Conservation (phyloP, 1,284 basidiomycete genomes). For the Rhodotorula sp. region DNA sequence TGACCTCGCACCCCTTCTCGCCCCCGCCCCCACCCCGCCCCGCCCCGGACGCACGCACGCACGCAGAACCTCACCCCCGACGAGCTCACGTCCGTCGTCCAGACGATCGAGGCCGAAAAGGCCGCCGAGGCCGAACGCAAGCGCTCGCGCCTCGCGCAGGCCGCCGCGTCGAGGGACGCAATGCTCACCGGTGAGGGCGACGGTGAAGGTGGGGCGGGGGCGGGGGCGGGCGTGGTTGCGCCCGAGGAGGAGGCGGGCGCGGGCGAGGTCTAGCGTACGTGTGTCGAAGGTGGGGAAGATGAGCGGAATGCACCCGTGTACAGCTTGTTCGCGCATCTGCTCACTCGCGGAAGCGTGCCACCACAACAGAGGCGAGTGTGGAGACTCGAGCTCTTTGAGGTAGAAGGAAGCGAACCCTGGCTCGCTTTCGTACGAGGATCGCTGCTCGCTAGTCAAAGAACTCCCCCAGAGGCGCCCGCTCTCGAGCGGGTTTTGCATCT, state of each 20-base stretch:
- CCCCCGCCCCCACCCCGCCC: too few species aligned
- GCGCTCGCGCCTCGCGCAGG: slow-evolving; percentile 71
- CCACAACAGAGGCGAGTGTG: too few species aligned
- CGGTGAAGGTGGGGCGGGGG: not conserved
- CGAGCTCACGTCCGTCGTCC: slow-evolving; percentile 87
- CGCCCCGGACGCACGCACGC: too few species aligned
- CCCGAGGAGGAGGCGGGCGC: slow-evolving; percentile 33
- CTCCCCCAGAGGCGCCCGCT: too few species aligned
- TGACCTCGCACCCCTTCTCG: not conserved
- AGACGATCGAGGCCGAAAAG: slow-evolving; percentile 91
- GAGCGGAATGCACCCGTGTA: not conserved
- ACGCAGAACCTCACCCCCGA: slow-evolving; percentile 74
- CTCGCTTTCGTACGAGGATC: too few species aligned
- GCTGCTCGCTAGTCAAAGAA: too few species aligned
- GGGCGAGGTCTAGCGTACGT: slow-evolving; percentile 7
- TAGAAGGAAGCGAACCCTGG: too few species aligned
- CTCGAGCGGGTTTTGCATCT: too few species aligned
- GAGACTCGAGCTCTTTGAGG: too few species aligned
- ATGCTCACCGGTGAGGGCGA: slow-evolving; percentile 54
- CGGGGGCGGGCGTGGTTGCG: not conserved
- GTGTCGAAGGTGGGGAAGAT: not conserved
- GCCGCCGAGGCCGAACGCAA: slow-evolving; percentile 93
- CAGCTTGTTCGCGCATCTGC: too few species aligned
- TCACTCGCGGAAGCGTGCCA: too few species aligned
- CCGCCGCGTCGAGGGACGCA: slow-evolving; percentile 78